Evolutionary conservation across 768 basidiomycete species (phyloP).

Genomic region (Inosperma sp.): DNA sequence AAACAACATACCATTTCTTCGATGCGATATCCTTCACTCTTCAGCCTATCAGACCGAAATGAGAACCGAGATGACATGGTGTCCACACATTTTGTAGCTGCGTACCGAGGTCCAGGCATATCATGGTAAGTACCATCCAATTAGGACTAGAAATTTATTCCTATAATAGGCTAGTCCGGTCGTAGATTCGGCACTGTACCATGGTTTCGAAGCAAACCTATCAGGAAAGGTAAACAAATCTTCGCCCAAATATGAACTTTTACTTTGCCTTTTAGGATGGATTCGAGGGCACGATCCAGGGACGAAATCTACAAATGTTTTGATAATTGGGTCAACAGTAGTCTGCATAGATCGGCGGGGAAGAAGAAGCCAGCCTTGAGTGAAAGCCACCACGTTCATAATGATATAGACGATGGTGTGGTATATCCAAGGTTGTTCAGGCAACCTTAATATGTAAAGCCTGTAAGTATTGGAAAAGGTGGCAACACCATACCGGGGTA

Average conservation of each 20-base stretch:
- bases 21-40: constrained; percentile 38
- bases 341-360: constrained; percentile 25
- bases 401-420: constrained; percentile 22
- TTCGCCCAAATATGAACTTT: not conserved
- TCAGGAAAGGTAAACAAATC: not conserved
- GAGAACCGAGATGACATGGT: not conserved
- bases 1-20: constrained; percentile 37
- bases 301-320: not conserved
- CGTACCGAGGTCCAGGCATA: constrained; percentile 36
- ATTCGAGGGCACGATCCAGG: constrained; percentile 27
- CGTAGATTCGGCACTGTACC: constrained; percentile 43
- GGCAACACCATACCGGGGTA: not conserved
- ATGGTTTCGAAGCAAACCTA: constrained; percentile 37
- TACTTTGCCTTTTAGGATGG: constrained; percentile 31
- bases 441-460: constrained; percentile 30
- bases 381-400: constrained; percentile 25
- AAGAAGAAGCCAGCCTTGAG: constrained; percentile 37
- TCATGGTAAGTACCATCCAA: constrained; percentile 36
- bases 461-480: not conserved
- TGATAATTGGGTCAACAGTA: not conserved
- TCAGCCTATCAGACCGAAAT: constrained; percentile 22
- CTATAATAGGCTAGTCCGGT: constrained; percentile 23
- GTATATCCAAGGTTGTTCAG: constrained; percentile 33
- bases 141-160: constrained; percentile 30
- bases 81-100: constrained; percentile 6